phyloP scores from a whole-genome alignment of 495 filamentous ascomycete genomes.

The Acidomyces sp. region DNA sequence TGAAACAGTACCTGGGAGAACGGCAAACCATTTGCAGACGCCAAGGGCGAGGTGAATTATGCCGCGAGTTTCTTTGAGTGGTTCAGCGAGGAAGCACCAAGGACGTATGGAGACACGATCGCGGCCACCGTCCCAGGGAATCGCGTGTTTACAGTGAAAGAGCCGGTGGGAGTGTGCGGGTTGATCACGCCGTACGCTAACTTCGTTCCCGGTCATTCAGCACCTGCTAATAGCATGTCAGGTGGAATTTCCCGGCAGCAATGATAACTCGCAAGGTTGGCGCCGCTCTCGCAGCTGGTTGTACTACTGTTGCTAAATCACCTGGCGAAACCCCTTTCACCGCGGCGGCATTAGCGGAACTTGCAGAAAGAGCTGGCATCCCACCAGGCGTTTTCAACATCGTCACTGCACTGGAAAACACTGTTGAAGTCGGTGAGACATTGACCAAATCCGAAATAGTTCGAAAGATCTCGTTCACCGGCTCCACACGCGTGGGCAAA shows the following conservation, averaged over 20 bases:
- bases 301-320: slow-evolving; percentile 54
- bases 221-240: slow-evolving; percentile 10
- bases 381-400: slow-evolving; percentile 48
- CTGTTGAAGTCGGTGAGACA: slow-evolving; percentile 48
- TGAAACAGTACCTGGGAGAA: slow-evolving; percentile 40
- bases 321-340: slow-evolving; percentile 53
- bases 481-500: slow-evolving; percentile 52
- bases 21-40: slow-evolving; percentile 58
- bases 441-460: slow-evolving; percentile 52
- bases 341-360: slow-evolving; percentile 40
- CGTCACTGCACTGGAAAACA: slow-evolving; percentile 49
- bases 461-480: slow-evolving; percentile 64
- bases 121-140: slow-evolving; percentile 32
- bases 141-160: slow-evolving; percentile 32
- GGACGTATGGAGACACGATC: slow-evolving; percentile 62
- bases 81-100: slow-evolving; percentile 64
- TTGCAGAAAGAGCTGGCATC: slow-evolving; percentile 47
- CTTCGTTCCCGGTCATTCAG: too few relatives aligned
- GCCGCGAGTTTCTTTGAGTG: slow-evolving; percentile 66
- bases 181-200: slow-evolving; percentile 61
- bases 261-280: slow-evolving; percentile 34
- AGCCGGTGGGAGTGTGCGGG: slow-evolving; percentile 87
- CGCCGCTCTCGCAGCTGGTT: slow-evolving; percentile 41
- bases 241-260: slow-evolving; percentile 36
- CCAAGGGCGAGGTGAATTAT: slow-evolving; percentile 58